Conservation (phyloP, 2,329 filamentous ascomycete species). For the Pseudocercospora ulei region DNA sequence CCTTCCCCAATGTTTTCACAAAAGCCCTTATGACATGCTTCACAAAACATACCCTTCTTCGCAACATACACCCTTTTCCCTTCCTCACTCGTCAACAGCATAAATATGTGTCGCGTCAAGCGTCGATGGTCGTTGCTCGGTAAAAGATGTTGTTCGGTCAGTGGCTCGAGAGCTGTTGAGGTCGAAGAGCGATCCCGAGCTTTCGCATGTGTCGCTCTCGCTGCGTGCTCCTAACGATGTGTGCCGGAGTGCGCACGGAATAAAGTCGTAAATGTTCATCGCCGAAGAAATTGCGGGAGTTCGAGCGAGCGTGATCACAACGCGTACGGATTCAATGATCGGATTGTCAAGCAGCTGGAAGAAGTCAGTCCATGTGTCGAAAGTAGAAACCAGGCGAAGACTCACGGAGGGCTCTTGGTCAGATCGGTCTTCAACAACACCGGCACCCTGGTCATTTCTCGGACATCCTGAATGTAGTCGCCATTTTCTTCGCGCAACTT, state of each 20-base stretch:
- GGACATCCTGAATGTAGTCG: conserved; percentile 96
- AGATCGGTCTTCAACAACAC: conserved; percentile 97
- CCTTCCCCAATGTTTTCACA: neutral
- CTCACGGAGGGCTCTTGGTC: conserved; percentile 98
- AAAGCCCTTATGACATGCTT: conserved; percentile 8
- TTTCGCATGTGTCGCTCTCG: conserved; percentile 16
- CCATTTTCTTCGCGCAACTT: conserved; percentile 82
- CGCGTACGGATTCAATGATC: conserved; percentile 71
- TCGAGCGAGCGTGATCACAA: conserved; percentile 33
- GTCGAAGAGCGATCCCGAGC: conserved; percentile 10
- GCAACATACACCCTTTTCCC: conserved; percentile 7
- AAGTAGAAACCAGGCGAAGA: too few species aligned
- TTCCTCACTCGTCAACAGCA: conserved; percentile 7
- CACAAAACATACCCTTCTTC: conserved; percentile 13
- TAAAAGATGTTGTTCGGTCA: conserved; percentile 26
- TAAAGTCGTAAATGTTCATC: conserved; percentile 6
- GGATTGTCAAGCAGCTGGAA: conserved; percentile 67
- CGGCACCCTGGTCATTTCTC: conserved; percentile 94
- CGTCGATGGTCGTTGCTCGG: conserved; percentile 7
- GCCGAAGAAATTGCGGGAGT: neutral
- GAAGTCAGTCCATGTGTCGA: too few species aligned
- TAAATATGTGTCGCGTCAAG: neutral
- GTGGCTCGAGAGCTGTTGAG: conserved; percentile 15
- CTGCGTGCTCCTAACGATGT: conserved; percentile 17
- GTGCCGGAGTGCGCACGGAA: conserved; percentile 15